A percentile compares a stretch with the other conserved stretches of the same genome.
Evolutionary conservation across 2,329 filamentous ascomycete genomes (phyloP).

Genomic region (Pezicula rhizophila): DNA sequence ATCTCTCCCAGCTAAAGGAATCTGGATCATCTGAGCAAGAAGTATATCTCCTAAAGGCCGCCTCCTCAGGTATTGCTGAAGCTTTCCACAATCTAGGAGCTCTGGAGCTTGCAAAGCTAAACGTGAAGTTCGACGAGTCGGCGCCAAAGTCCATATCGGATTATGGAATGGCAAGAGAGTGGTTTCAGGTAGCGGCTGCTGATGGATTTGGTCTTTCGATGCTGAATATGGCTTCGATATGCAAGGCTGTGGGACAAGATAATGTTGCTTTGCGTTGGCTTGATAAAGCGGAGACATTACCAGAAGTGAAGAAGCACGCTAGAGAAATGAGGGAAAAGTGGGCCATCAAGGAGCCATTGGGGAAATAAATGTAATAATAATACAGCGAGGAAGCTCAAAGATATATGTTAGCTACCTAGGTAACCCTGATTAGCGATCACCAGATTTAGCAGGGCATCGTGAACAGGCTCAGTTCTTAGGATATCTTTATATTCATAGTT

Average conservation of each 20-base stretch:
- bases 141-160: constrained; percentile 9
- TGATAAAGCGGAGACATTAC: constrained; percentile 11
- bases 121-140: not conserved
- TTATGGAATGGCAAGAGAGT: constrained; percentile 24
- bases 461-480: too few species aligned
- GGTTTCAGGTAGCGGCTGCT: constrained; percentile 22
- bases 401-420: too few species aligned
- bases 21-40: constrained; percentile 13
- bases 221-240: constrained; percentile 23
- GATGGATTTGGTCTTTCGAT: constrained; percentile 21
- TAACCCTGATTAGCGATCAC: too few species aligned
- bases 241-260: constrained; percentile 13
- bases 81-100: constrained; percentile 25
- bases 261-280: constrained; percentile 18
- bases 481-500: too few species aligned
- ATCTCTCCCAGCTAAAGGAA: constrained; percentile 19
- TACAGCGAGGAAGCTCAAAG: too few species aligned
- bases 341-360: not conserved
- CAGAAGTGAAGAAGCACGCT: constrained; percentile 8
- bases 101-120: constrained; percentile 16
- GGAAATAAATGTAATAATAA: too few species aligned
- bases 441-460: too few species aligned
- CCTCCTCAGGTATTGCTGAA: constrained; percentile 21
- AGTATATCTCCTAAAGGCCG: constrained; percentile 24
- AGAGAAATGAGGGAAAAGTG: not conserved